A percentile compares a stretch with the other conserved stretches of the same genome.
Conservation (phyloP, 352 stramenopile species). For the Aphanomyces euteiches region DNA sequence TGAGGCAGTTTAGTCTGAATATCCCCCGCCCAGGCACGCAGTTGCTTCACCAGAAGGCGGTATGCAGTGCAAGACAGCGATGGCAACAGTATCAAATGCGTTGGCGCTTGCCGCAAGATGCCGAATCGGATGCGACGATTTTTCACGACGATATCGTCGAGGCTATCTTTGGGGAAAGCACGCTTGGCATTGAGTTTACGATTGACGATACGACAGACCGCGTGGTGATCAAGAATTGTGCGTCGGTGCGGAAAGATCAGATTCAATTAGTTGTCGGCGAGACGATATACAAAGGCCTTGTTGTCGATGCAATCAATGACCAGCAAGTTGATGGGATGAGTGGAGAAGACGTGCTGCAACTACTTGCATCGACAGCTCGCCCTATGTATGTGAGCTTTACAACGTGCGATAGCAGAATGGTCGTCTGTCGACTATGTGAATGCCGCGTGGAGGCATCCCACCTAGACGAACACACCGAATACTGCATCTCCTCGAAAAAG, state of each 20-base stretch:
- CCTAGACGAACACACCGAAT: conserved; percentile 75
- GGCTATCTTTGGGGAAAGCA: conserved; percentile 64
- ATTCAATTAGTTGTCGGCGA: conserved; percentile 44
- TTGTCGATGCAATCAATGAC: conserved; percentile 65
- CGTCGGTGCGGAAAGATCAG: conserved; percentile 31
- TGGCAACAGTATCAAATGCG: conserved; percentile 60
- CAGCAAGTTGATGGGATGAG: conserved; percentile 35
- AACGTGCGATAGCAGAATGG: conserved; percentile 39
- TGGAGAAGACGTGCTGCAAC: conserved; percentile 57
- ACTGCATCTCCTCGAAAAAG: conserved; percentile 69
- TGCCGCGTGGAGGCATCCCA: conserved; percentile 57
- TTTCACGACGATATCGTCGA: conserved; percentile 55
- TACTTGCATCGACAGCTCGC: conserved; percentile 55
- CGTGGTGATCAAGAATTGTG: conserved; percentile 65
- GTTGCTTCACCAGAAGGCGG: conserved; percentile 26
- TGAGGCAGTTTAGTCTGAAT: conserved; percentile 77
- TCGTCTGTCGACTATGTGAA: conserved; percentile 82
- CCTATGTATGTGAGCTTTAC: conserved; percentile 65
- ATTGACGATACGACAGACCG: conserved; percentile 46
- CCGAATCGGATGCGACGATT: conserved; percentile 33
- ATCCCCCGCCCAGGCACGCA: conserved; percentile 42
- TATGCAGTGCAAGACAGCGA: conserved; percentile 49
- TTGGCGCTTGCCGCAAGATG: conserved; percentile 37
- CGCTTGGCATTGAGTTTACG: conserved; percentile 70
- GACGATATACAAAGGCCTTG: conserved; percentile 48